Evolutionary conservation across 305 asterid genomes (phyloP).

Genomic region (Fraxinus xanthoxyloides): DNA sequence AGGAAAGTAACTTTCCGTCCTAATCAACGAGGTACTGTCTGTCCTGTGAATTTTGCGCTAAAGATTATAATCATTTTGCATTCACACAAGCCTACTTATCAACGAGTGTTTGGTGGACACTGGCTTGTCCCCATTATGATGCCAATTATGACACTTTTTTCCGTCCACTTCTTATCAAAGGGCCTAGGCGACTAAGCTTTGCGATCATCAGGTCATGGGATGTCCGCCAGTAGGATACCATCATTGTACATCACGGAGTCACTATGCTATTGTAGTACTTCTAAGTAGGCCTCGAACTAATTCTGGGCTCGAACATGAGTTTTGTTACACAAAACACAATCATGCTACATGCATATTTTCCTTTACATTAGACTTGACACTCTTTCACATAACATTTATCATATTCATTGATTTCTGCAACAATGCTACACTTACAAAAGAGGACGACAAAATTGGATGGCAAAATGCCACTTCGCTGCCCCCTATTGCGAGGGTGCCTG

Average conservation of each 20-base stretch:
- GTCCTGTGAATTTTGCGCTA: background rate
- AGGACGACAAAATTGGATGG: too few species aligned
- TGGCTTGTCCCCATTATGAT: background rate
- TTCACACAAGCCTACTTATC: background rate
- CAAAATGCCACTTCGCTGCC: too few species aligned
- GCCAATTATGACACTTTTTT: background rate
- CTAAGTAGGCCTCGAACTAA: background rate
- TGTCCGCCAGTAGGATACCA: background rate
- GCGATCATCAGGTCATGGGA: background rate
- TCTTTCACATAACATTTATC: background rate
- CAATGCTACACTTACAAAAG: too few species aligned
- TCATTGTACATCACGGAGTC: background rate
- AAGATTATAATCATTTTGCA: background rate
- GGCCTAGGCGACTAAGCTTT: background rate
- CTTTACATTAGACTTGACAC: background rate
- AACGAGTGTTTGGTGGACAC: background rate
- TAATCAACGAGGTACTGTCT: background rate
- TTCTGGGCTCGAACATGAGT: background rate
- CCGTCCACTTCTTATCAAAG: background rate
- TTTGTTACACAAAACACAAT: background rate
- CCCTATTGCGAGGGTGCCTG: too few species aligned
- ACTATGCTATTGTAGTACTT: background rate
- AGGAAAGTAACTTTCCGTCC: background rate
- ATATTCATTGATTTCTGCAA: background rate
- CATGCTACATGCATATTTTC: background rate